A percentile compares a stretch with the other conserved stretches of the same genome.
Conservation (phyloP, 148 eudicot species). For the Chenopodium suecicum region DNA sequence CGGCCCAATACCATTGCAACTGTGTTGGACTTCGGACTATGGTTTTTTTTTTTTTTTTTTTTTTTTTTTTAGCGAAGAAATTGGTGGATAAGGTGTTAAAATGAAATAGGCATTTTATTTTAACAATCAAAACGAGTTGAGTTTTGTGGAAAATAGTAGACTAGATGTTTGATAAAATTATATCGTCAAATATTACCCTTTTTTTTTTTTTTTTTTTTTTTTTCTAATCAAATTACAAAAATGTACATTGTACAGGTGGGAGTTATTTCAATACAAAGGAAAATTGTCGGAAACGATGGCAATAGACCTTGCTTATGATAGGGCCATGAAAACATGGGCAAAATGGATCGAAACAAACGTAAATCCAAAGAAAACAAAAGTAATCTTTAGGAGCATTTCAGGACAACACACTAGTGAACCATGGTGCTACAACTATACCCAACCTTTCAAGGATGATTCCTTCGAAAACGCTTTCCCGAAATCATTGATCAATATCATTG, state of each 20-base stretch:
- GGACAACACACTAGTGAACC: conserved; percentile 35
- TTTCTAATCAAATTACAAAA: background rate
- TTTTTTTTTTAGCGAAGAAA: no score
- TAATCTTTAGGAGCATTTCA: conserved; percentile 40
- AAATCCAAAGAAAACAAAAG: conserved; percentile 6
- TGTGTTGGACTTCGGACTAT: no score
- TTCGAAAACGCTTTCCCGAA: conserved; percentile 23
- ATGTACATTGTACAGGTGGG: background rate
- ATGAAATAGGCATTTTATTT: no score
- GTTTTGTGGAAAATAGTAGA: no score
- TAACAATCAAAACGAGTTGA: no score
- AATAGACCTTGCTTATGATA: background rate
- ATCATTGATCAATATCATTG: conserved; percentile 28
- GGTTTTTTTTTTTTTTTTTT: no score
- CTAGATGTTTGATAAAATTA: no score
- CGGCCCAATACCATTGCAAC: no score
- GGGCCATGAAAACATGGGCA: conserved; percentile 48
- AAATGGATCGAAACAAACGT: conserved; percentile 4
- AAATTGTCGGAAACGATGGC: background rate
- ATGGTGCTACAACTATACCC: conserved; percentile 46
- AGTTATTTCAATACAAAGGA: background rate
- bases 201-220: no score
- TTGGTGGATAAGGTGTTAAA: no score
- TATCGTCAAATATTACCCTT: no score
- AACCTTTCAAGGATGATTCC: conserved; percentile 44